phyloP scores from a whole-genome alignment of 169 alveolate species.

The Plasmodium coatneyi region DNA sequence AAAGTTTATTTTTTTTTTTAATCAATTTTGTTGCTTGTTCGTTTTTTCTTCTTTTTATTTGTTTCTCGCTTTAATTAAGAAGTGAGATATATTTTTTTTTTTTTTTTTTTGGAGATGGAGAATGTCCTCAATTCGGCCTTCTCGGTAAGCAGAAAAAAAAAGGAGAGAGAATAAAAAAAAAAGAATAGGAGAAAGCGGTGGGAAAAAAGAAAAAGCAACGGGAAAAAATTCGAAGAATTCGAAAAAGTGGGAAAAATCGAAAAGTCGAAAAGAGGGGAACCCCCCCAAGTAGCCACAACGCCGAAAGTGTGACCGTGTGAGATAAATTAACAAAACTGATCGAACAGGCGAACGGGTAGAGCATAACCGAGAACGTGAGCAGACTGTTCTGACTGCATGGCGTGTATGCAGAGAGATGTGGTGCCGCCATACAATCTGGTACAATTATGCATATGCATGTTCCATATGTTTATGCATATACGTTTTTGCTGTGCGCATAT shows the following conservation, averaged over 20 bases:
- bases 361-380: not conserved
- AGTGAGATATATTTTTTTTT: constrained; percentile 1
- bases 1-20: not conserved
- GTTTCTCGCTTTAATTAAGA: constrained; percentile 5
- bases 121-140: constrained; percentile 12
- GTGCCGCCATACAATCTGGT: not conserved
- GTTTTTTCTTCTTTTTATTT: not conserved
- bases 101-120: not conserved
- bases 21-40: not conserved
- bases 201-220: not conserved
- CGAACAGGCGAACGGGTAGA: not conserved
- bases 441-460: not conserved
- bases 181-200: not conserved
- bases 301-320: not conserved
- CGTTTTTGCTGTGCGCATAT: not conserved
- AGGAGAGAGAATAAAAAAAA: not conserved
- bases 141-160: constrained; percentile 11
- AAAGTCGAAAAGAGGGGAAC: not conserved
- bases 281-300: not conserved
- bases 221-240: not conserved
- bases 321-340: not conserved
- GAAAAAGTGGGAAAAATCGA: not conserved
- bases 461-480: not conserved
- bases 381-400: not conserved
- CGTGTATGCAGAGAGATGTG: not conserved